Percentiles rank a stretch among this genome's conserved stretches.
Evolutionary conservation across 2,329 filamentous ascomycete species (phyloP).

Genomic region (Neophaeococcomyces mojaviensis): DNA sequence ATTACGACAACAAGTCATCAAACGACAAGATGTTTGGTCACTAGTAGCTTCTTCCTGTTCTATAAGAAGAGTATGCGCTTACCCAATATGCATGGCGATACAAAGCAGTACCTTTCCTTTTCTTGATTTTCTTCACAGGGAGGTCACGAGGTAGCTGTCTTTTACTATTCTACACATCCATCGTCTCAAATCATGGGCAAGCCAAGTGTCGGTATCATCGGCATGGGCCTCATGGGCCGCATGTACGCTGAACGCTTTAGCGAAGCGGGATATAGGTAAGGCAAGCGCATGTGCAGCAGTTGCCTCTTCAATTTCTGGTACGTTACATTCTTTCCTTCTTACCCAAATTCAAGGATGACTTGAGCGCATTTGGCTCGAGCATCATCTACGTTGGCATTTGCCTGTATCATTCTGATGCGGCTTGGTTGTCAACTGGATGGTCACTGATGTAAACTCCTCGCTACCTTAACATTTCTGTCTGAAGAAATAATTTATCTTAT

Average conservation of each 20-base stretch:
- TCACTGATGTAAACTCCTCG: constrained; percentile 99
- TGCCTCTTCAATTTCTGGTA: constrained; percentile 27
- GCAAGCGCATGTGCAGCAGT: constrained; percentile 8
- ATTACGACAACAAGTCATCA: too few relatives aligned
- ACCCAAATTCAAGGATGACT: constrained; percentile 72
- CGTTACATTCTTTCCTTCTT: constrained; percentile 21
- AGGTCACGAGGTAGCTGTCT: too few relatives aligned
- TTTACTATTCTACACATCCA: too few relatives aligned
- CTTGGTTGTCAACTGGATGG: constrained; percentile 50
- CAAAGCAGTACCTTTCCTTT: too few relatives aligned
- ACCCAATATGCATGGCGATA: too few relatives aligned
- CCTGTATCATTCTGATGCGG: constrained; percentile 68
- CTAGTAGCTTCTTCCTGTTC: too few relatives aligned
- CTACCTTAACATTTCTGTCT: constrained; percentile 94
- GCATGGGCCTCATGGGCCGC: constrained; percentile 99
- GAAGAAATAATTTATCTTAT: constrained; percentile 43
- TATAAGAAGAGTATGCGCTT: too few relatives aligned
- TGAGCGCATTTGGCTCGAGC: constrained; percentile 99
- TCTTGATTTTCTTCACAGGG: too few relatives aligned
- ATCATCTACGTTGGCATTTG: constrained; percentile 57
- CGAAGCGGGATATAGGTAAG: constrained; percentile 90
- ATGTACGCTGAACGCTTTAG: constrained; percentile 91
- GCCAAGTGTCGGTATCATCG: constrained; percentile 86
- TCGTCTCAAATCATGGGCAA: constrained; percentile 44
- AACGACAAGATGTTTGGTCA: too few relatives aligned